Evolutionary conservation across 495 filamentous ascomycete genomes (phyloP), one percentile per base, ranked within the genome.

Genomic region (Umbilicaria muhlenbergii): DNA sequence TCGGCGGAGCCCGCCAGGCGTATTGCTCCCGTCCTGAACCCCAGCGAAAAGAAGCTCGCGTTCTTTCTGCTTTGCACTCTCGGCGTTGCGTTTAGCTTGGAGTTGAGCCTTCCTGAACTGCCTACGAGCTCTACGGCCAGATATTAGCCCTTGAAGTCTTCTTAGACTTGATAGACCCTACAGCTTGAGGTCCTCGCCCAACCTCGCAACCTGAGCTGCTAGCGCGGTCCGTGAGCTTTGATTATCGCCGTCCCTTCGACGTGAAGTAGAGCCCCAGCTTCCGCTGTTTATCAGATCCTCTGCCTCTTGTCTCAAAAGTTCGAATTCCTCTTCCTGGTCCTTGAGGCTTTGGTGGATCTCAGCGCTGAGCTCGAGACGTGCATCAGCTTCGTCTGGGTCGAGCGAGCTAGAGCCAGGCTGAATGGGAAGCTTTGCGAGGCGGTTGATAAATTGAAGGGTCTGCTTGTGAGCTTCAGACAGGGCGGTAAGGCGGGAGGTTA

Each of bases 21-120:
- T 60, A 49, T 38, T 58, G 60, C 33, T 55, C 59, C 55, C 59
- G 62, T 58, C 56, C 63, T 72, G 39, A 58, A 76, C n/a, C 33
- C 53, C 58, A 3, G 80, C 73, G 46, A 94, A 74, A 16, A 93
- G 70, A 34, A 86, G 64, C 38, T 85, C 75, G 38, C 86, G 75
- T 59, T 94, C 85, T 53, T 76, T 80, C 14, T 74, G 70, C 50
- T 78, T 78, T 11, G 84, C 82, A 33, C 66, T 59, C 53, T 83
- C 75, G 16, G 86, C 69, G 65, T 77, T 82, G 39, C 75, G 74
- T 55, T 86, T 88, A 18, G 91, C 87, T 41, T 76, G 65, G 43
- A 94, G 67, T 53, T 93, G 86, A 19, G 89, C 88, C 55, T 73
- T 80, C 46, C 91, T 82, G 60, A 91, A 96, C 37, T 80, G 73